Evolutionary conservation across 257 asterid genomes (phyloP).

Genomic region (Solanum okadae): DNA sequence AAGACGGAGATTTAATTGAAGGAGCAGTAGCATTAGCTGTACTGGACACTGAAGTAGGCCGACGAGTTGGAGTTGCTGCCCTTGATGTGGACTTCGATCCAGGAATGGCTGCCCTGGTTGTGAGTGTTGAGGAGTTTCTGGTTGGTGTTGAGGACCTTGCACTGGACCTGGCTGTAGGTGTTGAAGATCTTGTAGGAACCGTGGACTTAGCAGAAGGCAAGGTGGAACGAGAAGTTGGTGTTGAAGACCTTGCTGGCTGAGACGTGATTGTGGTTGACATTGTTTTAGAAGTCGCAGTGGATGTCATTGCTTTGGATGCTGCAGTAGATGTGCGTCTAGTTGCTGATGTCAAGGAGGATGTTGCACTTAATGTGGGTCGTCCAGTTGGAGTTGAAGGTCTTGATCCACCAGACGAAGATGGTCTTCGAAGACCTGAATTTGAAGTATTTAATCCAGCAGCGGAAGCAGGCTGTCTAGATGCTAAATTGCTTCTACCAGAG

Average conservation of each 20-base stretch:
- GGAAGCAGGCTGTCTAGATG: slow-evolving; percentile 48
- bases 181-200: slow-evolving; percentile 73
- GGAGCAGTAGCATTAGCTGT: slow-evolving; percentile 27
- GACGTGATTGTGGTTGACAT: neutral
- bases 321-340: slow-evolving; percentile 38
- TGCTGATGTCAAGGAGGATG: slow-evolving; percentile 39
- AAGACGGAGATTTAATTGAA: slow-evolving; percentile 34
- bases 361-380: slow-evolving; percentile 50
- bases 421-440: slow-evolving; percentile 61
- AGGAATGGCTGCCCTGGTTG: slow-evolving; percentile 45
- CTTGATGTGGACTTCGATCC: slow-evolving; percentile 65
- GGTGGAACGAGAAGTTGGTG: slow-evolving; percentile 71
- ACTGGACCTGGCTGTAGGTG: slow-evolving; percentile 71
- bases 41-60: slow-evolving; percentile 34
- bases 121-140: slow-evolving; percentile 58
- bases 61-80: slow-evolving; percentile 73
- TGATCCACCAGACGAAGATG: slow-evolving; percentile 88
- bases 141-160: slow-evolving; percentile 80
- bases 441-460: slow-evolving; percentile 66
- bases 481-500: slow-evolving; percentile 49
- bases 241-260: slow-evolving; percentile 61
- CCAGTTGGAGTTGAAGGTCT: slow-evolving; percentile 92
- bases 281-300: slow-evolving; percentile 25
- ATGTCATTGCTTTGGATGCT: slow-evolving; percentile 16
- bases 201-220: slow-evolving; percentile 46